Percentiles rank a stretch among this genome's conserved stretches.
phyloP scores from a whole-genome alignment of 306 rosid genomes.

The Aeschynomene evenia region DNA sequence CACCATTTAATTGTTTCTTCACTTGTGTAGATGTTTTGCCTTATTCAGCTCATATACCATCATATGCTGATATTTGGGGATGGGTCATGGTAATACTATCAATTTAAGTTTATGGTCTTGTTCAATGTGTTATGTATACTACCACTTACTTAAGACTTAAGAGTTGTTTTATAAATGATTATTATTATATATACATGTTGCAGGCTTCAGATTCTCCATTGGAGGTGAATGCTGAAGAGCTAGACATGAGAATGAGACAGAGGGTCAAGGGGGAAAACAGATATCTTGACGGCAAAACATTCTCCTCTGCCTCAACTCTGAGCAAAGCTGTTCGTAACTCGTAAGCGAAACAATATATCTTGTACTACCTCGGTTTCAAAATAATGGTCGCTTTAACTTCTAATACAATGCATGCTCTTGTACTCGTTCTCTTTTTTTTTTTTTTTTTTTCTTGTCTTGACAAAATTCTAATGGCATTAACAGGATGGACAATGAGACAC shows the following conservation, averaged over 20 bases:
- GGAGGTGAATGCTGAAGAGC: conserved; percentile 51
- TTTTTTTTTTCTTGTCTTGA: no score
- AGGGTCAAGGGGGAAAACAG: conserved; percentile 68
- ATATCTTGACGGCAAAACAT: conserved; percentile 70
- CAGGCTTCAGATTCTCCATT: conserved; percentile 76
- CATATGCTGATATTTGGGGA: conserved; percentile 97
- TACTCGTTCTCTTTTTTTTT: not conserved
- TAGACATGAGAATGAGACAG: conserved; percentile 61
- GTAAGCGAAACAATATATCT: conserved; percentile 54
- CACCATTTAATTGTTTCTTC: not conserved
- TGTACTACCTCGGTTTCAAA: no score
- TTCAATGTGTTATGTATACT: not conserved
- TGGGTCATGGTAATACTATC: conserved; percentile 81
- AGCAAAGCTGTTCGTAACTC: conserved; percentile 74
- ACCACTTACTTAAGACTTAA: not conserved
- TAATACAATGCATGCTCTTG: no score
- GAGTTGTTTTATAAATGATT: not conserved
- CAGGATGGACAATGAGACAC: conserved; percentile 68
- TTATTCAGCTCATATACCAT: conserved; percentile 91
- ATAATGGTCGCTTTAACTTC: no score
- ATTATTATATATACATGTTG: not conserved
- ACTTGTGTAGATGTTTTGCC: conserved; percentile 82
- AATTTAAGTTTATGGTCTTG: not conserved
- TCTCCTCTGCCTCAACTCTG: conserved; percentile 64
- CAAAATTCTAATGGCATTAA: not conserved